phyloP scores from a whole-genome alignment of 208 protist genomes.

The Leishmania gerbilli region DNA sequence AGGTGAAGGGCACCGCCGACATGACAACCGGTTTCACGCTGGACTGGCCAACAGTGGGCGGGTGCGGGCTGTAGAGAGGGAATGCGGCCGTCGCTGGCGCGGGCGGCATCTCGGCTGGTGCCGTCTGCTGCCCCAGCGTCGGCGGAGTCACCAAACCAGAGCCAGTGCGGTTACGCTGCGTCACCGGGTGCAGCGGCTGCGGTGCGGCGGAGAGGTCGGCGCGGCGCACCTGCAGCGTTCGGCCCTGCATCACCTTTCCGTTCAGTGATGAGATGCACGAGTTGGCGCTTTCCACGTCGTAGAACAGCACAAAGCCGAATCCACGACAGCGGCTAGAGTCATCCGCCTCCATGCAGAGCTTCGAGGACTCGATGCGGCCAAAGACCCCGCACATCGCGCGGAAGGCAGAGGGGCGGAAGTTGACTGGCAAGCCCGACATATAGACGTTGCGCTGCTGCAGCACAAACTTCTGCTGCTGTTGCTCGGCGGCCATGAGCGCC shows the following conservation, averaged over 20 bases:
- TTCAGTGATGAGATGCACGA: conserved; percentile 59
- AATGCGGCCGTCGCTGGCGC: neutral
- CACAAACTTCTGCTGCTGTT: conserved; percentile 35
- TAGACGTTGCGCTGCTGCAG: conserved; percentile 75
- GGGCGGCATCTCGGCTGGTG: neutral
- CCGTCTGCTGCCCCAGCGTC: neutral
- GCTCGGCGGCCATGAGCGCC: conserved; percentile 30
- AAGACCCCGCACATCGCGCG: conserved; percentile 60
- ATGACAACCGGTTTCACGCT: neutral
- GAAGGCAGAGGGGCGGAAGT: conserved; percentile 49
- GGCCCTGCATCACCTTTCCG: conserved; percentile 37
- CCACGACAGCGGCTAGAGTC: conserved; percentile 43
- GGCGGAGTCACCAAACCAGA: conserved; percentile 21
- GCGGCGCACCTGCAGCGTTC: conserved; percentile 59
- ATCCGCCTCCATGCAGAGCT: conserved; percentile 56
- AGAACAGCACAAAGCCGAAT: conserved; percentile 75
- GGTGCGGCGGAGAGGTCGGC: conserved; percentile 59
- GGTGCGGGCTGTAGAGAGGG: conserved; percentile 16
- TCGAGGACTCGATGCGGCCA: conserved; percentile 60
- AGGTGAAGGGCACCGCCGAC: conserved; percentile 20
- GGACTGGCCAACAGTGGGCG: neutral
- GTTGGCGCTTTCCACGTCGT: conserved; percentile 43
- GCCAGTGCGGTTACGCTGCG: conserved; percentile 31
- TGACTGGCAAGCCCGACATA: conserved; percentile 57
- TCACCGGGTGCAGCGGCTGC: conserved; percentile 29